Evolutionary conservation across 169 alveolate species (phyloP).

Genomic region (Theileria parva): DNA sequence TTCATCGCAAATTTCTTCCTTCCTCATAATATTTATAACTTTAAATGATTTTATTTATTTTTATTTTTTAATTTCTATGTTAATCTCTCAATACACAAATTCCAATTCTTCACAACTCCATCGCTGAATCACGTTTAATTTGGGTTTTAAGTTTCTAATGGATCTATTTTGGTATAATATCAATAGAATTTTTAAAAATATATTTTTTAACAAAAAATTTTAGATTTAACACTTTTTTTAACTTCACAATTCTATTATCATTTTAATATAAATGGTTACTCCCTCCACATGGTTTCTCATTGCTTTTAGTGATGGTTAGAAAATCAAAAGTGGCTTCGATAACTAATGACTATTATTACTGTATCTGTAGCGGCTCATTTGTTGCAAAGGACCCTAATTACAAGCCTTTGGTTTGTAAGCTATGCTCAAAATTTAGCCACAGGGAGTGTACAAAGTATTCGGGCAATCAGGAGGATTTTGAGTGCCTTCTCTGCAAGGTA

Average conservation of each 20-base stretch:
- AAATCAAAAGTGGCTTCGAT: not conserved
- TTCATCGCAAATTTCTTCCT: too few relatives aligned
- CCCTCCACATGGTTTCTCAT: not conserved
- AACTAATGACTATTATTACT: constrained; percentile 22
- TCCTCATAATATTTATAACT: too few relatives aligned
- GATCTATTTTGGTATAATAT: not conserved
- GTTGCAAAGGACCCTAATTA: not conserved
- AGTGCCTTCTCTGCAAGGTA: constrained; percentile 71
- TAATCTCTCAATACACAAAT: too few relatives aligned
- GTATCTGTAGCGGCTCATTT: constrained; percentile 42
- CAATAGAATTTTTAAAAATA: not conserved
- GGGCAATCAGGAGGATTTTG: constrained; percentile 62
- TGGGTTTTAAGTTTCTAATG: too few relatives aligned
- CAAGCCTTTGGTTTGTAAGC: constrained; percentile 32
- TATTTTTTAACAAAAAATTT: not conserved
- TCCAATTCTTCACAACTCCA: too few relatives aligned
- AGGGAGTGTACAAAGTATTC: constrained; percentile 41
- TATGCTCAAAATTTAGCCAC: constrained; percentile 51
- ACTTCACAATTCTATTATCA: not conserved
- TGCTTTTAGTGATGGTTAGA: constrained; percentile 11
- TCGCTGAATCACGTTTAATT: too few relatives aligned
- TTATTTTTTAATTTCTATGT: too few relatives aligned
- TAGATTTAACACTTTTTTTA: not conserved
- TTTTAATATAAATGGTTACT: constrained; percentile 4
- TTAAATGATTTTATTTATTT: too few relatives aligned